A percentile compares a stretch with the other conserved stretches of the same genome.
Conservation (phyloP, 495 filamentous ascomycete species). For the Trichocladium uniseriatum region DNA sequence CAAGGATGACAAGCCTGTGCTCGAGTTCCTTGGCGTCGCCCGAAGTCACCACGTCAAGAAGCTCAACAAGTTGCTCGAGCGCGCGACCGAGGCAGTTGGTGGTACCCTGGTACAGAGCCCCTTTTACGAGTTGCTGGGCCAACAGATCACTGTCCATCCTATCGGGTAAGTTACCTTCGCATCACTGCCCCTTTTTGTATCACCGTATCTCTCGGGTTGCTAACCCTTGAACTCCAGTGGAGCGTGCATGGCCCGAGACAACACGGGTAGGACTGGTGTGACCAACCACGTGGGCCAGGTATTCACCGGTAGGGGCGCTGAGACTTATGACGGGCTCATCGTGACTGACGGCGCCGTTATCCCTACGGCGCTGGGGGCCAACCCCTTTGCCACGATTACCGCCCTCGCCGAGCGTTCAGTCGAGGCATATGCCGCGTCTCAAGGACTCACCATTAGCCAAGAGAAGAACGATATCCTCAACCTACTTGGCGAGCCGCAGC, state of each 20-base stretch:
- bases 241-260: slow-evolving; percentile 52
- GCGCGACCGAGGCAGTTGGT: slow-evolving; percentile 47
- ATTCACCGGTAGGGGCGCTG: slow-evolving; percentile 43
- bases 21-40: slow-evolving; percentile 50
- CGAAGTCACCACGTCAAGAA: slow-evolving; percentile 45
- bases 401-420: slow-evolving; percentile 57
- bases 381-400: slow-evolving; percentile 62
- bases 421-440: slow-evolving; percentile 35
- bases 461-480: slow-evolving; percentile 44
- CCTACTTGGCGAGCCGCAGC: slow-evolving; percentile 35
- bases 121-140: slow-evolving; percentile 43
- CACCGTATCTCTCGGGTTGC: slow-evolving; percentile 8
- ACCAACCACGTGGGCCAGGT: slow-evolving; percentile 55
- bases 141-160: slow-evolving; percentile 58
- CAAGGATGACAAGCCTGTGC: slow-evolving; percentile 48
- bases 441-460: slow-evolving; percentile 39
- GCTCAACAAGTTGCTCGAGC: slow-evolving; percentile 42
- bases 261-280: slow-evolving; percentile 48
- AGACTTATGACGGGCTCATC: slow-evolving; percentile 48
- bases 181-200: background rate
- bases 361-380: slow-evolving; percentile 55
- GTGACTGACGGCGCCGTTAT: slow-evolving; percentile 56
- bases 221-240: slow-evolving; percentile 31
- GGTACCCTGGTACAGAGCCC: slow-evolving; percentile 50
- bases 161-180: slow-evolving; percentile 40